phyloP scores from a whole-genome alignment of 352 stramenopile species.

The Phytophthora europaea region DNA sequence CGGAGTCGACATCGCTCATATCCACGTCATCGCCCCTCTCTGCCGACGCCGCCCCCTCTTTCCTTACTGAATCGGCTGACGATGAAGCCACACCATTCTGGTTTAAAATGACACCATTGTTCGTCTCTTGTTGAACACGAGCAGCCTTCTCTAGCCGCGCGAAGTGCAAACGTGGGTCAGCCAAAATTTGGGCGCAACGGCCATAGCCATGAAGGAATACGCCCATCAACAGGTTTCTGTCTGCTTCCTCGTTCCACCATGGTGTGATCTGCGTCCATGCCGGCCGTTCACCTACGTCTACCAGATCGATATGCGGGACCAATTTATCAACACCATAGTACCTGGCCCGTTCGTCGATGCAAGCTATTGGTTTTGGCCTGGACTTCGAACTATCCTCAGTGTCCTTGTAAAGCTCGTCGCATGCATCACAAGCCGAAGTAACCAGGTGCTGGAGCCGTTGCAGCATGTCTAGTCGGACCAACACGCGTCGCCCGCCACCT shows the following conservation, averaged over 20 bases:
- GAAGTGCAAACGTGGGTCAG: slow-evolving; percentile 81
- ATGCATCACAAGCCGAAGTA: slow-evolving; percentile 60
- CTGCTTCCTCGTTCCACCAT: slow-evolving; percentile 88
- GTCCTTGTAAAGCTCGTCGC: slow-evolving; percentile 63
- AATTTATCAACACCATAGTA: slow-evolving; percentile 82
- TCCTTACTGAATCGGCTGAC: slow-evolving; percentile 23
- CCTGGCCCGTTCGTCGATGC: slow-evolving; percentile 78
- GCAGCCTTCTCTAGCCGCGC: slow-evolving; percentile 66
- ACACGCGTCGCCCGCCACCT: slow-evolving; percentile 79
- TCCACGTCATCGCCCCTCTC: slow-evolving; percentile 34
- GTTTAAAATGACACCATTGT: slow-evolving; percentile 8
- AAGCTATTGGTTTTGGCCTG: slow-evolving; percentile 47
- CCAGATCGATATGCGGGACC: slow-evolving; percentile 65
- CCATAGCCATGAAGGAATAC: slow-evolving; percentile 91
- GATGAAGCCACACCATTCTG: slow-evolving; percentile 2
- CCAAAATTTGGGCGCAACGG: slow-evolving; percentile 84
- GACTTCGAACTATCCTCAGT: slow-evolving; percentile 26
- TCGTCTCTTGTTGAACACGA: slow-evolving; percentile 36
- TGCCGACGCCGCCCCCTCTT: slow-evolving; percentile 10
- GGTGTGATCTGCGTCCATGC: slow-evolving; percentile 85
- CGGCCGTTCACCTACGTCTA: slow-evolving; percentile 79
- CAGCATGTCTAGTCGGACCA: slow-evolving; percentile 90
- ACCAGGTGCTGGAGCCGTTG: slow-evolving; percentile 78
- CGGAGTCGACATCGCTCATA: slow-evolving; percentile 65
- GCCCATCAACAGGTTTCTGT: slow-evolving; percentile 82